Evolutionary conservation across 306 rosid species (phyloP).

Genomic region (Inga oerstediana): DNA sequence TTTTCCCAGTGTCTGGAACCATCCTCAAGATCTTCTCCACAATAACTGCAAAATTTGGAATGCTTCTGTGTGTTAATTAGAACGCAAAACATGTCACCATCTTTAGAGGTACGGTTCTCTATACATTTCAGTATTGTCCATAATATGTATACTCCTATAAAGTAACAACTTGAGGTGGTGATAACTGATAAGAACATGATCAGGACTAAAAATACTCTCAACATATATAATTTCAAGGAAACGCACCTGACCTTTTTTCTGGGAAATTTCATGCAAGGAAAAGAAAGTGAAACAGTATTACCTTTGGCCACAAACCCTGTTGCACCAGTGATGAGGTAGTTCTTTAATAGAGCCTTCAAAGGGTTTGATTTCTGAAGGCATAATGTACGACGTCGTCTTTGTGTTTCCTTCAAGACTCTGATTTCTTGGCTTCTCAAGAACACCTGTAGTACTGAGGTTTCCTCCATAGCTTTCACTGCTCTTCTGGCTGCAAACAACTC

Average conservation of each 20-base stretch:
- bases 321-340: slow-evolving; percentile 51
- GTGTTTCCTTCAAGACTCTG: neutral
- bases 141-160: too few relatives aligned
- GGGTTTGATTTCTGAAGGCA: neutral
- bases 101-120: too few relatives aligned
- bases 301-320: slow-evolving; percentile 71
- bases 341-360: slow-evolving; percentile 43
- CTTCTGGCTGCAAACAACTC: neutral
- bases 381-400: neutral
- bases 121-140: too few relatives aligned
- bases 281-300: neutral
- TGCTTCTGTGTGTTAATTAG: neutral
- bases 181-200: neutral
- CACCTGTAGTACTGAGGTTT: neutral
- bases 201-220: neutral
- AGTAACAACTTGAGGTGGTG: too few relatives aligned
- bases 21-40: slow-evolving; percentile 63
- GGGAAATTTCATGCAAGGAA: neutral
- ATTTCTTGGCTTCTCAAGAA: neutral
- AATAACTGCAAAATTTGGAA: slow-evolving; percentile 35
- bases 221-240: neutral
- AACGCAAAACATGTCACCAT: neutral
- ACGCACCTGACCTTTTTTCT: neutral
- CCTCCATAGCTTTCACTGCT: neutral
- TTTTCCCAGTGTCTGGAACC: slow-evolving; percentile 51